Conservation (phyloP, 2,329 filamentous ascomycete species). For the Pseudopyricularia javanii region DNA sequence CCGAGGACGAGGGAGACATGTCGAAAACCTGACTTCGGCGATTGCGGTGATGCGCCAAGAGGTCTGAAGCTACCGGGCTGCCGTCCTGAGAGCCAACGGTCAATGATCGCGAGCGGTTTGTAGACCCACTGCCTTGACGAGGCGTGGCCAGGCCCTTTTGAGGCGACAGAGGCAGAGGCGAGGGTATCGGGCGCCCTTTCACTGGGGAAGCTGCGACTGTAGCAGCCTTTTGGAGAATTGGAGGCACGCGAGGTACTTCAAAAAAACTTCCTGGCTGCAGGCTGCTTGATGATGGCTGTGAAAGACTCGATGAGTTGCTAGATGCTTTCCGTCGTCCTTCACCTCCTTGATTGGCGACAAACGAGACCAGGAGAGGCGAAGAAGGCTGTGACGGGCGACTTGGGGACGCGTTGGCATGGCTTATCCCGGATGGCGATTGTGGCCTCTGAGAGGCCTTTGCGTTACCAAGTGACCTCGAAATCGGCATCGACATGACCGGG, state of each 20-base stretch:
- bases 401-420: slow-evolving; percentile 74
- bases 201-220: slow-evolving; percentile 45
- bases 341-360: slow-evolving; percentile 70
- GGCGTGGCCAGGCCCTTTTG: slow-evolving; percentile 51
- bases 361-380: slow-evolving; percentile 90
- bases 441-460: slow-evolving; percentile 69
- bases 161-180: slow-evolving; percentile 43
- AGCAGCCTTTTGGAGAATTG: slow-evolving; percentile 47
- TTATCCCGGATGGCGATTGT: slow-evolving; percentile 71
- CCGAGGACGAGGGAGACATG: slow-evolving; percentile 92
- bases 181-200: slow-evolving; percentile 38
- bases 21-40: slow-evolving; percentile 90
- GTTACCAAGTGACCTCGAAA: slow-evolving; percentile 73
- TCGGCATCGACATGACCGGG: slow-evolving; percentile 64
- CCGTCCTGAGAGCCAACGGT: slow-evolving; percentile 92
- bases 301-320: slow-evolving; percentile 73
- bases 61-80: slow-evolving; percentile 58
- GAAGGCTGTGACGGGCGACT: slow-evolving; percentile 69
- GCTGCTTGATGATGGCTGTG: slow-evolving; percentile 59
- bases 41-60: slow-evolving; percentile 64
- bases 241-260: slow-evolving; percentile 54
- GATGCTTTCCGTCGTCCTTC: slow-evolving; percentile 82
- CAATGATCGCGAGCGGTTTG: slow-evolving; percentile 70
- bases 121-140: slow-evolving; percentile 44
- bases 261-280: slow-evolving; percentile 61